Percentiles rank a stretch among this genome's conserved stretches.
phyloP scores from a whole-genome alignment of 305 asterid genomes.

The Fraxinus dipetala region DNA sequence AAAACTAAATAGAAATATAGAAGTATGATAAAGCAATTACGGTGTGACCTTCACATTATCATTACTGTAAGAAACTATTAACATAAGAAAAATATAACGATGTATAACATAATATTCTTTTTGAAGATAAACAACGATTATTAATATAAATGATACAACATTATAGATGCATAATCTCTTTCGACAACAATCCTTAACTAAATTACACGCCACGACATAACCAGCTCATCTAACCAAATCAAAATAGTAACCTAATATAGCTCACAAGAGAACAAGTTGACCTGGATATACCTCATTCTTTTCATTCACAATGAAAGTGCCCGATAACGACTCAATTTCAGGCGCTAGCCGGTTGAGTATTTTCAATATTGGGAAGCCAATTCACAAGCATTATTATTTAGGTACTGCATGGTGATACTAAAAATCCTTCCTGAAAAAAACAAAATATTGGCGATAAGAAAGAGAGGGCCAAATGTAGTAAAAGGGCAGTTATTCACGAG shows the following conservation, averaged over 20 bases:
- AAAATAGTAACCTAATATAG: background rate
- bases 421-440: constrained; percentile 78
- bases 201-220: constrained; percentile 80
- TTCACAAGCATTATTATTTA: constrained; percentile 81
- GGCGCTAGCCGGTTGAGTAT: constrained; percentile 79
- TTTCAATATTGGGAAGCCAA: constrained; percentile 67
- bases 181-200: constrained; percentile 95
- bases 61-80: too few relatives aligned
- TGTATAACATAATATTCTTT: background rate
- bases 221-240: background rate
- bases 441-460: constrained; percentile 1
- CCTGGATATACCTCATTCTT: constrained; percentile 59
- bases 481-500: background rate
- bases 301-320: constrained; percentile 69
- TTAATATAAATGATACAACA: background rate
- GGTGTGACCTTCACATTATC: too few relatives aligned
- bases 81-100: too few relatives aligned
- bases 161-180: constrained; percentile 52
- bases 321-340: constrained; percentile 85
- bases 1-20: too few relatives aligned
- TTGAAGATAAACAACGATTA: background rate
- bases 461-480: background rate
- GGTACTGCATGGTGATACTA: constrained; percentile 93
- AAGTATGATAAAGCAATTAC: too few relatives aligned
- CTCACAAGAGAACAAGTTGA: constrained; percentile 3